Evolutionary conservation across 1,139 yeast genomes (phyloP).

Genomic region (Magnusiomyces magnusii): DNA sequence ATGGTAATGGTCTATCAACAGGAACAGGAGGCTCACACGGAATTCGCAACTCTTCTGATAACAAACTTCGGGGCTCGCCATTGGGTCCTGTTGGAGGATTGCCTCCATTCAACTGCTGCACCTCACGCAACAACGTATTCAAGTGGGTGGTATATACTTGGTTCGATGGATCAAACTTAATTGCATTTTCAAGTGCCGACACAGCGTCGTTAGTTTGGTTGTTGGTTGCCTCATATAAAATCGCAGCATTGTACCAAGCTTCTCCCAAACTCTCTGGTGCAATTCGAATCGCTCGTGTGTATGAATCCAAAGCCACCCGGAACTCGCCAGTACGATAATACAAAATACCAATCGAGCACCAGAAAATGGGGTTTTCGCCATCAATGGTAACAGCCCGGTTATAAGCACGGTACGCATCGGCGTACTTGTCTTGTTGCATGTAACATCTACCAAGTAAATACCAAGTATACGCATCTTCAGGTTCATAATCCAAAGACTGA

Average conservation of each 20-base stretch:
- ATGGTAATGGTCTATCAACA: constrained; percentile 17
- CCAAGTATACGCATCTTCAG: constrained; percentile 94
- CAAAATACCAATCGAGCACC: constrained; percentile 98
- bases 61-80: neutral
- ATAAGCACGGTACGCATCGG: constrained; percentile 96
- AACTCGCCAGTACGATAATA: constrained; percentile 90
- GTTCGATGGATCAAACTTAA: constrained; percentile 87
- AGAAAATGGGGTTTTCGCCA: constrained; percentile 92
- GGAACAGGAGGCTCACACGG: constrained; percentile 16
- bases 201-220: constrained; percentile 91
- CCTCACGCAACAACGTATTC: constrained; percentile 13
- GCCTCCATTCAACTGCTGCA: constrained; percentile 2
- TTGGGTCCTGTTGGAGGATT: neutral
- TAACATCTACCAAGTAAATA: constrained; percentile 93
- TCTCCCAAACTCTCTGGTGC: constrained; percentile 86
- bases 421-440: constrained; percentile 91
- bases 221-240: constrained; percentile 93
- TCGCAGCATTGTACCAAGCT: constrained; percentile 98
- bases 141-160: constrained; percentile 90
- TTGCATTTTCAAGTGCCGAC: constrained; percentile 95
- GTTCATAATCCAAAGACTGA: constrained; percentile 83
- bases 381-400: constrained; percentile 98
- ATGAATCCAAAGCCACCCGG: constrained; percentile 95
- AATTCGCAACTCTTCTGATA: constrained; percentile 14
- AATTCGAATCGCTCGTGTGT: constrained; percentile 89